Conservation (phyloP, 495 filamentous ascomycete genomes). For the Friedmanniomyces simplex region DNA sequence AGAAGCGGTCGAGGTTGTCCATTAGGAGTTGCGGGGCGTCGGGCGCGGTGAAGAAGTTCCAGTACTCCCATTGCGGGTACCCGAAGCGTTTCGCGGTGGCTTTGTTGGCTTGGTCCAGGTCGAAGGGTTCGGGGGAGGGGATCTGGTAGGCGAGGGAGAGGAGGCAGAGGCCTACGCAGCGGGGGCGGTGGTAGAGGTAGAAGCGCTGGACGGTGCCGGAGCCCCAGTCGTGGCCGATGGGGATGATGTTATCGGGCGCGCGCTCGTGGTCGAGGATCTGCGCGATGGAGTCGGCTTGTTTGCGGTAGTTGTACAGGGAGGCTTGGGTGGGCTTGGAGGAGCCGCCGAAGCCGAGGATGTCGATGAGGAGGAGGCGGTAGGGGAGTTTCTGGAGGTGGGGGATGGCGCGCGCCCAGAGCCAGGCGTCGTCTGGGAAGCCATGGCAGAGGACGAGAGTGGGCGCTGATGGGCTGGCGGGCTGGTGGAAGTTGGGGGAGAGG, state of each 20-base stretch:
- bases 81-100: conserved; percentile 5
- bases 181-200: conserved; percentile 10
- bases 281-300: conserved; percentile 10
- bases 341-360: conserved; percentile 15
- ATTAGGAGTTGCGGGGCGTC: conserved; percentile 4
- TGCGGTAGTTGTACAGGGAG: background rate
- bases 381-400: background rate
- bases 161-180: conserved; percentile 4
- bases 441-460: conserved; percentile 11
- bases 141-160: conserved; percentile 11
- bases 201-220: conserved; percentile 7
- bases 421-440: conserved; percentile 13
- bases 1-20: conserved; percentile 6
- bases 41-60: conserved; percentile 13
- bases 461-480: background rate
- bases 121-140: conserved; percentile 2
- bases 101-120: conserved; percentile 5
- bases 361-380: conserved; percentile 11
- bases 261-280: conserved; percentile 12
- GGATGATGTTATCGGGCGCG: conserved; percentile 3
- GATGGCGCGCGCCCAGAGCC: conserved; percentile 2
- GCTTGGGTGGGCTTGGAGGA: conserved; percentile 11
- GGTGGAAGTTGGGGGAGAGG: conserved; percentile 11
- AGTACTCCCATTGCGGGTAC: conserved; percentile 14
- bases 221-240: conserved; percentile 21